A percentile compares a stretch with the other conserved stretches of the same genome.
These are phyloP conservation scores for Blastobotrys serpentis DNA, from an alignment of 1,139 yeast genomes.

Conservation along the genomic window DNA sequence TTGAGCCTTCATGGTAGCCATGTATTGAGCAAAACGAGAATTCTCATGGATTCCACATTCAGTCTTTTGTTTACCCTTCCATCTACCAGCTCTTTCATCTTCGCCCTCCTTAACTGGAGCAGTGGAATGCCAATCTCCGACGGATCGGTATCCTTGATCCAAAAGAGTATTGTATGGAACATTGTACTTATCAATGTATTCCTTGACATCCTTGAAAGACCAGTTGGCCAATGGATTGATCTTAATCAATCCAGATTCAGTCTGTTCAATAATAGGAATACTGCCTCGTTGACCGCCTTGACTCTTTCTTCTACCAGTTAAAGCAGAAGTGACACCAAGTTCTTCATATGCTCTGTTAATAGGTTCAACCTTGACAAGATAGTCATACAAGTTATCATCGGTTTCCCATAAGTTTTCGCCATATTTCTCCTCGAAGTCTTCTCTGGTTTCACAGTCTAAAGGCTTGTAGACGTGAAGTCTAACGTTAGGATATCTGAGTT, in stretches of 20 bases:
- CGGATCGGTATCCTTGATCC: constrained; percentile 83
- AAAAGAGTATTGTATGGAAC: constrained; percentile 86
- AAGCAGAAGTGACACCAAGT: constrained; percentile 70
- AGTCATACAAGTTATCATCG: constrained; percentile 81
- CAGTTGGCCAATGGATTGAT: constrained; percentile 88
- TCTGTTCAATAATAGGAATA: constrained; percentile 79
- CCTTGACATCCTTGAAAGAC: constrained; percentile 70
- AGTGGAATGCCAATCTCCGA: constrained; percentile 97
- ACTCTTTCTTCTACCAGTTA: constrained; percentile 87
- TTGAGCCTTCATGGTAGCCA: constrained; percentile 28
- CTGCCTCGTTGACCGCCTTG: constrained; percentile 84
- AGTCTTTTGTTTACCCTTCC: constrained; percentile 91
- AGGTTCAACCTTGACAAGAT: constrained; percentile 88
- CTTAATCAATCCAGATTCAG: constrained; percentile 66
- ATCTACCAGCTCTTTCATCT: constrained; percentile 93
- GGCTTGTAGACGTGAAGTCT: constrained; percentile 68
- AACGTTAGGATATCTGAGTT: constrained; percentile 53
- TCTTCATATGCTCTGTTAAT: constrained; percentile 79
- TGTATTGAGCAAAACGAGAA: constrained; percentile 63
- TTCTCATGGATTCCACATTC: constrained; percentile 95
- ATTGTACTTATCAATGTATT: constrained; percentile 61
- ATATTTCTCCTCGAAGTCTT: constrained; percentile 63
- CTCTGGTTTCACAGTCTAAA: constrained; percentile 50
- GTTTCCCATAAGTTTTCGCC: constrained; percentile 84
- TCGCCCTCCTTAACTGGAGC: constrained; percentile 86